Evolutionary conservation across 441 rosid species (phyloP).

Genomic region (Gossypium lobatum): DNA sequence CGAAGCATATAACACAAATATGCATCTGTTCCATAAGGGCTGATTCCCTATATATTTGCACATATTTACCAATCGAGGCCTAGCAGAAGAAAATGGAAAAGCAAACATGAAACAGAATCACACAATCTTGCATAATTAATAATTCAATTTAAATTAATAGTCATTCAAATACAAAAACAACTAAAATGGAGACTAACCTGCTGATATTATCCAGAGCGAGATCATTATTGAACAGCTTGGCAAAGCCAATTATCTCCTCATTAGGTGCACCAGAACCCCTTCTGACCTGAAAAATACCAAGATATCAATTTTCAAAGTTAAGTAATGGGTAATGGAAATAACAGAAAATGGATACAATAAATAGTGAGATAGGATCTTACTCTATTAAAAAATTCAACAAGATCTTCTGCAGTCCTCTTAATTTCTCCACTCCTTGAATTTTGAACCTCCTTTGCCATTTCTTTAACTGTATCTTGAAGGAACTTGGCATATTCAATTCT

Average conservation of each 20-base stretch:
- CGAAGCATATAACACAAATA: slow-evolving; percentile 69
- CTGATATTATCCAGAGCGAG: slow-evolving; percentile 67
- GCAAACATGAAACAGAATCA: background rate
- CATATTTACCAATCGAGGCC: slow-evolving; percentile 71
- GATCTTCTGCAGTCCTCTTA: slow-evolving; percentile 67
- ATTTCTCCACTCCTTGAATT: slow-evolving; percentile 55
- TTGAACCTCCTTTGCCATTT: slow-evolving; percentile 97
- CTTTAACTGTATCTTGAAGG: slow-evolving; percentile 77
- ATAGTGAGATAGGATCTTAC: slow-evolving; percentile 23
- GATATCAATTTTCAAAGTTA: background rate
- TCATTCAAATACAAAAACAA: background rate
- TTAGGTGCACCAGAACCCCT: slow-evolving; percentile 58
- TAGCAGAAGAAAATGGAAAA: slow-evolving; percentile 13
- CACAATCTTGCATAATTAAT: background rate
- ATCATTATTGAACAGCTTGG: slow-evolving; percentile 64
- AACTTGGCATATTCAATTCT: slow-evolving; percentile 75
- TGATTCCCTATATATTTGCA: slow-evolving; percentile 76
- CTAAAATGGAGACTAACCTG: slow-evolving; percentile 34
- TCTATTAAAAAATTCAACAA: slow-evolving; percentile 74
- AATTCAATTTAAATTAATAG: background rate
- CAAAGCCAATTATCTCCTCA: slow-evolving; percentile 74
- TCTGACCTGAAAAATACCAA: slow-evolving; percentile 42
- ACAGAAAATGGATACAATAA: background rate
- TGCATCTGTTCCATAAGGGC: slow-evolving; percentile 69
- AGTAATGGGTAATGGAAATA: slow-evolving; percentile 9